Base-by-base conservation (phyloP, 208 protist genomes). In the Balamuthia mandrillaris region DNA sequence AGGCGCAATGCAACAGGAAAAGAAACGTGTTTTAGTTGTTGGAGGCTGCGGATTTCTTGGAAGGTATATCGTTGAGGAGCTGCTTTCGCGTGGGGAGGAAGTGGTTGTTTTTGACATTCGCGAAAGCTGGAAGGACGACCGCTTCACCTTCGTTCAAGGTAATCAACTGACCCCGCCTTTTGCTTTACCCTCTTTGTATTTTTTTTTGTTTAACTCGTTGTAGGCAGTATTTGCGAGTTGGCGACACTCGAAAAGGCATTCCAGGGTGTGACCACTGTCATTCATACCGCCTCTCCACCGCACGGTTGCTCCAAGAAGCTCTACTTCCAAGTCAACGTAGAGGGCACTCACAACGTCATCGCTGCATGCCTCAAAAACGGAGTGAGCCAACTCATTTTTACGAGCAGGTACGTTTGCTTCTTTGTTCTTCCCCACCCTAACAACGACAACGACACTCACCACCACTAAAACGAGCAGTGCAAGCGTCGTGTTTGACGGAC, bases 231-330 rank as follows among this genome's bases (percentile, higher is more conserved):
- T n/a, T 66, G 52, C 75, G 66, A 82, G 54, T 56, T 82, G 14
- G 75, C 47, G 1, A 68, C 75, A 39, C 27, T 82, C 52, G 66
- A 21, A 54, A 66, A 63, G 75, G 75, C 52, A 7, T 54, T 82
- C 18, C 21, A 47, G 39, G 75, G 75, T 18, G 39, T 66, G 24
- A 82, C 75, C 56, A 82, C 75, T 1, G 75, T 82, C 49, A 82
- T 82, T 39, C 75, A 82, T 54, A 82, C 75, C 37, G 75, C 75
- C 41, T 82, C 75, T 9, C 75, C 75, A n/a, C 75, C 75, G 9
- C 75, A 82, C 52, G 75, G 75, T 35, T 66, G 42, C 41, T 47
- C 52, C 33, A 47, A 82, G 35, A 35, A 82, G 56, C 39, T 82
- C 27, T 82, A 82, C 37, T 82, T 2, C 49, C 12, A 81, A 72